phyloP scores from a whole-genome alignment of 2,329 filamentous ascomycete genomes.

The Myriosclerotinia curreyana region DNA sequence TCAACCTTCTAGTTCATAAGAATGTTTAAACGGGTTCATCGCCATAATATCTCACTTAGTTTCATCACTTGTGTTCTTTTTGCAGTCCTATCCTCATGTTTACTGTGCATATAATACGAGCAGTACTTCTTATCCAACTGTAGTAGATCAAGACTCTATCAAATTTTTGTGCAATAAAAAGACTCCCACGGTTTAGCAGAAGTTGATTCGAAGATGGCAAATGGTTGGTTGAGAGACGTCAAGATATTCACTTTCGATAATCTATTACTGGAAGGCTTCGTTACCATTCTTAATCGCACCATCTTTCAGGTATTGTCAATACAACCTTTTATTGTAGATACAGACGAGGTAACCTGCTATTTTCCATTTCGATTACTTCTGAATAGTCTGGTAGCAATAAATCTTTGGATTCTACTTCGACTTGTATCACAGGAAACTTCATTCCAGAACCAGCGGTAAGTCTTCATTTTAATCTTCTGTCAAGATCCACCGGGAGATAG shows the following conservation, averaged over 20 bases:
- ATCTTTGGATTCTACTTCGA: neutral
- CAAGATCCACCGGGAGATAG: neutral
- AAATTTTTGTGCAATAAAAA: neutral
- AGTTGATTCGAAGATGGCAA: no score
- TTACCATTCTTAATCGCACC: neutral
- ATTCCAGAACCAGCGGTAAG: neutral
- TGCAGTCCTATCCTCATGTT: neutral
- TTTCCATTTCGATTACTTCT: neutral
- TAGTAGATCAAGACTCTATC: neutral
- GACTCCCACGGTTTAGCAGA: neutral
- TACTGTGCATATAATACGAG: neutral
- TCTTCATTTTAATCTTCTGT: neutral
- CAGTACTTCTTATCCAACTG: neutral
- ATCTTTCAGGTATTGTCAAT: neutral
- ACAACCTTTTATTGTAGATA: neutral
- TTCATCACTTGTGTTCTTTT: neutral
- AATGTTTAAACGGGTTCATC: no score
- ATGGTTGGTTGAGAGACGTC: neutral
- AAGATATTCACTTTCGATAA: conserved; percentile 5
- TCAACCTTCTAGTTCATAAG: neutral
- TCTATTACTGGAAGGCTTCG: neutral
- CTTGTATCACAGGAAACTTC: neutral
- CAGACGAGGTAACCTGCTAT: neutral
- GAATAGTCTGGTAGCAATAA: neutral
- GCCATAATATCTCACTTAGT: neutral